Base-by-base conservation (phyloP, 352 stramenopile species). In the Pythium oligandrum region DNA sequence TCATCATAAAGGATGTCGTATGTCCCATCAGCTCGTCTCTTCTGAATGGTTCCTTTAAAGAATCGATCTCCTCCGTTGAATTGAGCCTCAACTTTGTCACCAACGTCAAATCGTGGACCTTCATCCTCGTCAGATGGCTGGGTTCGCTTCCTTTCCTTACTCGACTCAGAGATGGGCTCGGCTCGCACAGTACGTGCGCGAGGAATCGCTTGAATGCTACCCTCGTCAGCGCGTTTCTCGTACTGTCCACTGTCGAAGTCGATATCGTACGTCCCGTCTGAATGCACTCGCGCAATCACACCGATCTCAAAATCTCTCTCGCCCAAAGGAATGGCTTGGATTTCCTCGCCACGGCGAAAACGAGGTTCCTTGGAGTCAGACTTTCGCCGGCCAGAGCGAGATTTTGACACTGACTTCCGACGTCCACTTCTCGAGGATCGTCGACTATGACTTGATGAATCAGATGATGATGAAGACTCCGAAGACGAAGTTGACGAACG, bases 1-100 rank as follows among this genome's bases (percentile, higher is more conserved):
- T 86, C 68, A 44, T 85, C 75, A 57, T 87, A 86, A 52, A 85
- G 64, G 40, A 89, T 73, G 44, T 89, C 78, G 43, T 89, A 89
- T n/a, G 73, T 76, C 9, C 68, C 63, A 49, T 86, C 70, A 2
- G 69, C 55, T 26, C 72, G 75, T 48, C 60, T 68, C 35, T 69
- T 79, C 39, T 68, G 77, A 54, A 83, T 71, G n/a, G 48, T 61
- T 26, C 74, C 74, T 42, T 62, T 44, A 49, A 81, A 81, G 48
- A 58, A 85, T 30, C 71, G 57, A 2, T 67, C 66, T 5, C 52
- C 57, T 7, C 61, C 66, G 45, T 71, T 50, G 48, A 85, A 78
- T 12, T 67, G 63, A 56, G 71, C 71, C 47, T 85, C 74, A 11
- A 85, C 59, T 35, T 68, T 69, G 53, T 78, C 74, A 32, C 71